Evolutionary conservation across 2,329 filamentous ascomycete genomes (phyloP).

Genomic region (Zymoseptoria crescenta): DNA sequence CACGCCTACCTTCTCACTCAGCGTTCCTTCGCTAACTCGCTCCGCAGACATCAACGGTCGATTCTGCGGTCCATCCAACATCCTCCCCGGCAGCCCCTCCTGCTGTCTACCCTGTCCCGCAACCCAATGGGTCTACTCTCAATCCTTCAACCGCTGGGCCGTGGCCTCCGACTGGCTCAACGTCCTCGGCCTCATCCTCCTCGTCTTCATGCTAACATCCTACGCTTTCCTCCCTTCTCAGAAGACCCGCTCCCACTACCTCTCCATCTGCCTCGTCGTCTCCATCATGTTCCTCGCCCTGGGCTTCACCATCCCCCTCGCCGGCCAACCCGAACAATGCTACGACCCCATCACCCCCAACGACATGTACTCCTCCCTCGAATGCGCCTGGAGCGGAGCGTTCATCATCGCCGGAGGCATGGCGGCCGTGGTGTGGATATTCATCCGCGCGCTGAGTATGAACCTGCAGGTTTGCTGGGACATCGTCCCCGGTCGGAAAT

Average conservation of each 20-base stretch:
- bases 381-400: constrained; percentile 82
- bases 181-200: constrained; percentile 62
- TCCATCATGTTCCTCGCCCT: constrained; percentile 77
- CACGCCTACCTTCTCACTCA: background rate
- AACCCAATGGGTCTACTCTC: constrained; percentile 64
- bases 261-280: constrained; percentile 77
- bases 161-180: constrained; percentile 74
- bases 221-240: constrained; percentile 76
- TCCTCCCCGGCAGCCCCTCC: constrained; percentile 41
- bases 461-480: constrained; percentile 97
- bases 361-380: constrained; percentile 72
- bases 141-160: constrained; percentile 51
- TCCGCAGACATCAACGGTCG: constrained; percentile 47
- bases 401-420: constrained; percentile 82
- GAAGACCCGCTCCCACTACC: constrained; percentile 84
- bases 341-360: constrained; percentile 86
- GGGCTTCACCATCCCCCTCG: constrained; percentile 84
- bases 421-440: constrained; percentile 79
- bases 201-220: constrained; percentile 68
- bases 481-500: constrained; percentile 74
- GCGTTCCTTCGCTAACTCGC: constrained; percentile 27
- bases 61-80: constrained; percentile 46
- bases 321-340: constrained; percentile 70
- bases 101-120: constrained; percentile 91
- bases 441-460: constrained; percentile 80